Conservation (phyloP, 2,329 filamentous ascomycete genomes). For the Coleophoma cylindrospora region DNA sequence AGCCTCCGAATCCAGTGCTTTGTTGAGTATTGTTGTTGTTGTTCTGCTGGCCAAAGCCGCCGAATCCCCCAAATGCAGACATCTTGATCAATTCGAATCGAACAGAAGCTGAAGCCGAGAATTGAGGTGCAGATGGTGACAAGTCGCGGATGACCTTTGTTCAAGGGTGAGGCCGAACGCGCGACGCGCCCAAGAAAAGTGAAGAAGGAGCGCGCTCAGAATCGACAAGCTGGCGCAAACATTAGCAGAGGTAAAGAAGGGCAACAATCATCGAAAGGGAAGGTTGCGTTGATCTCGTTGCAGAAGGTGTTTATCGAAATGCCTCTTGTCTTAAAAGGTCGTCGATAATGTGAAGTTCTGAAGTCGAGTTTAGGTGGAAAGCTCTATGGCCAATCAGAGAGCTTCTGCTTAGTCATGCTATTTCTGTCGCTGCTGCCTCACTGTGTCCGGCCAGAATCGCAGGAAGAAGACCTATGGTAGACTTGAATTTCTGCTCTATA, state of each 20-base stretch:
- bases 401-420: neutral
- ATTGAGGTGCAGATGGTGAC: conserved; percentile 8
- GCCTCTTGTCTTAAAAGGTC: conserved; percentile 9
- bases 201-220: conserved; percentile 19
- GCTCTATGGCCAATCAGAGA: neutral
- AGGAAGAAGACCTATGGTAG: no score
- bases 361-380: conserved; percentile 1
- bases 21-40: conserved; percentile 39
- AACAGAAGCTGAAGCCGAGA: conserved; percentile 2
- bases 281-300: conserved; percentile 8
- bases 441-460: no score
- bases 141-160: conserved; percentile 8
- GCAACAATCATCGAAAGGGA: conserved; percentile 11
- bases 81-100: conserved; percentile 16
- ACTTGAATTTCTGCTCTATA: no score
- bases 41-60: conserved; percentile 56
- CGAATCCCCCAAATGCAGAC: conserved; percentile 39
- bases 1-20: conserved; percentile 53
- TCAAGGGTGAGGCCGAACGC: conserved; percentile 13
- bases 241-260: conserved; percentile 21
- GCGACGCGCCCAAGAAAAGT: conserved; percentile 16
- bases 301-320: conserved; percentile 4
- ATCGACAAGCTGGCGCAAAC: conserved; percentile 15
- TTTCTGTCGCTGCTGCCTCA: neutral
- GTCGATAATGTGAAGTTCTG: conserved; percentile 2